Evolutionary conservation across 805 yeast species (phyloP).

Genomic region (Kodamaea restingae): DNA sequence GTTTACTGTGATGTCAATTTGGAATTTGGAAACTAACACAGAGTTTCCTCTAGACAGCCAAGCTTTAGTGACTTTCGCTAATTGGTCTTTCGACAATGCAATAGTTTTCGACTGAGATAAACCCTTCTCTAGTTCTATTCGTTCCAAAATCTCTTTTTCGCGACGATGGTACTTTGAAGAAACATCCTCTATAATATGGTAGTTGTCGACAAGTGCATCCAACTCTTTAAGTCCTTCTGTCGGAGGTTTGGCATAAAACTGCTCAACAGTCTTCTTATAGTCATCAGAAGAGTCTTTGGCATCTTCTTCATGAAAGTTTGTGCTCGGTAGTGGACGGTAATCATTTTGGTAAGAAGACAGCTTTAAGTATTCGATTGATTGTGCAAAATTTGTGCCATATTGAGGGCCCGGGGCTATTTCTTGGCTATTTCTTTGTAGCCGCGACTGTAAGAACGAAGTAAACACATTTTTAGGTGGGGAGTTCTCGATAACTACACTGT

Average conservation of each 20-base stretch:
- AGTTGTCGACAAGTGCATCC: conserved; percentile 15
- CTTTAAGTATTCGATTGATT: conserved; percentile 13
- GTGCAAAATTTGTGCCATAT: conserved; percentile 35
- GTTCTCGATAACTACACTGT: conserved; percentile 1
- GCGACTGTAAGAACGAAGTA: background rate
- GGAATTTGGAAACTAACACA: conserved; percentile 30
- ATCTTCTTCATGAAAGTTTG: background rate
- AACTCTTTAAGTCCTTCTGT: conserved; percentile 26
- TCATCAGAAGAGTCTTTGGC: conserved; percentile 20
- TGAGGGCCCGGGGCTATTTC: conserved; percentile 10
- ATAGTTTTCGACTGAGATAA: conserved; percentile 7
- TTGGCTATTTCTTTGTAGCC: background rate
- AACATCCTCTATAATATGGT: conserved; percentile 9
- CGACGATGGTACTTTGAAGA: conserved; percentile 13
- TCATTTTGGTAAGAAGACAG: conserved; percentile 27
- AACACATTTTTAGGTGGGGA: conserved; percentile 3
- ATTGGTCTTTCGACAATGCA: conserved; percentile 28
- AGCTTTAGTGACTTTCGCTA: conserved; percentile 26
- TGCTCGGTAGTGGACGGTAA: conserved; percentile 14
- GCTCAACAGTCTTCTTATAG: conserved; percentile 12
- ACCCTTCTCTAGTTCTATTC: conserved; percentile 5
- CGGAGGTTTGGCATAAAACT: conserved; percentile 13
- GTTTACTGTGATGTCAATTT: conserved; percentile 56
- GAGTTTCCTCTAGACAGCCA: conserved; percentile 26
- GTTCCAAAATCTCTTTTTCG: conserved; percentile 6